A percentile compares a stretch with the other conserved stretches of the same genome.
These are phyloP conservation scores for Exophiala phaeomuriformis DNA, from an alignment of 2,329 filamentous ascomycete genomes.

Conservation along the genomic window DNA sequence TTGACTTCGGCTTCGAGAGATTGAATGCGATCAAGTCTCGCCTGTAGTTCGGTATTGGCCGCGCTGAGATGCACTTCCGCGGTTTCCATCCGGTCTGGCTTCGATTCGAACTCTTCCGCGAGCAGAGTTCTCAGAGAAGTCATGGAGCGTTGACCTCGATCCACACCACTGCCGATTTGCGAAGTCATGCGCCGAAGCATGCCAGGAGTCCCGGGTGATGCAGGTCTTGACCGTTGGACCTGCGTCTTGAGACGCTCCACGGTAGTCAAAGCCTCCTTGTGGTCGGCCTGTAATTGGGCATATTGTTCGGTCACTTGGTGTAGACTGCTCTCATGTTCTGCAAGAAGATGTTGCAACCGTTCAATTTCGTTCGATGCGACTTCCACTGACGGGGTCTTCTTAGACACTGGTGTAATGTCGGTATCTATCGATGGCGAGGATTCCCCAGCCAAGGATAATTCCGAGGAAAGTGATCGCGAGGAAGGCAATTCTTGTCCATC, in stretches of 20 bases:
- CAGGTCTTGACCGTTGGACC: slow-evolving; percentile 63
- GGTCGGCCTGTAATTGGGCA: slow-evolving; percentile 71
- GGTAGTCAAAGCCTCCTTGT: slow-evolving; percentile 72
- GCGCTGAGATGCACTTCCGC: slow-evolving; percentile 89
- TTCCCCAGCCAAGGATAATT: slow-evolving; percentile 80
- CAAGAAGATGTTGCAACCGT: slow-evolving; percentile 60
- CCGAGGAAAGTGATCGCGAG: slow-evolving; percentile 86
- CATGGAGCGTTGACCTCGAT: slow-evolving; percentile 86
- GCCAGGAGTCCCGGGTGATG: slow-evolving; percentile 45
- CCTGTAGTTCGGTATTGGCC: slow-evolving; percentile 85
- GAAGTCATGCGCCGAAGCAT: slow-evolving; percentile 90
- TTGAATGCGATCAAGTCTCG: slow-evolving; percentile 79
- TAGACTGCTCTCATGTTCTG: slow-evolving; percentile 70
- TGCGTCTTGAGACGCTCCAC: slow-evolving; percentile 87
- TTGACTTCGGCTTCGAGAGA: slow-evolving; percentile 79
- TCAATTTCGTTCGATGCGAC: slow-evolving; percentile 56
- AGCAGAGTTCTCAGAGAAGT: slow-evolving; percentile 84
- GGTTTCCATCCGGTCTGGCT: slow-evolving; percentile 79
- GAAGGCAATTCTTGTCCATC: slow-evolving; percentile 62
- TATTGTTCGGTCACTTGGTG: slow-evolving; percentile 69
- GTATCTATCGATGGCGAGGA: slow-evolving; percentile 57
- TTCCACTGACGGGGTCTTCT: slow-evolving; percentile 15
- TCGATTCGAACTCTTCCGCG: slow-evolving; percentile 70
- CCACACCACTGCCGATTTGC: slow-evolving; percentile 77
- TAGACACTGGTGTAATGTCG: slow-evolving; percentile 24